Evolutionary conservation across 1,139 yeast genomes (phyloP).

Genomic region (Taphrina deformans): DNA sequence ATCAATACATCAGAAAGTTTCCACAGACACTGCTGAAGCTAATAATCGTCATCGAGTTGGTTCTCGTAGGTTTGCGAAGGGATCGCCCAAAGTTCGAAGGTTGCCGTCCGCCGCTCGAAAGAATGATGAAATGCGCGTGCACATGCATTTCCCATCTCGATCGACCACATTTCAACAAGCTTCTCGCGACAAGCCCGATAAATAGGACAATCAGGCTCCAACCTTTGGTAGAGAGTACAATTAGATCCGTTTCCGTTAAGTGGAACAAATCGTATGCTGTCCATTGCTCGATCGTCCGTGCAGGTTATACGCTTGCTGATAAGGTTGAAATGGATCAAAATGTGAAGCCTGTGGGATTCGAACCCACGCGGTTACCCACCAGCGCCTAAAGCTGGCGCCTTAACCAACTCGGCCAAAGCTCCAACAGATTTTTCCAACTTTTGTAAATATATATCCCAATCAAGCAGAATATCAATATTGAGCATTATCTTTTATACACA

Average conservation of each 20-base stretch:
- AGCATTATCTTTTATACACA: too few species aligned
- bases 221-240: too few species aligned
- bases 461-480: too few species aligned
- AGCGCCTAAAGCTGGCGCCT: constrained; percentile 15
- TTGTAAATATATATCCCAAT: background rate
- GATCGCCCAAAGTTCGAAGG: too few species aligned
- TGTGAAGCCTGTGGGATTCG: constrained; percentile 8
- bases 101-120: background rate
- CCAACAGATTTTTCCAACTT: background rate
- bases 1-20: background rate
- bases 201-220: too few species aligned
- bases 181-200: too few species aligned
- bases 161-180: too few species aligned
- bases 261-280: too few species aligned
- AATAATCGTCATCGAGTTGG: background rate
- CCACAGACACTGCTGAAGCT: background rate
- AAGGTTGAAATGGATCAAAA: too few species aligned
- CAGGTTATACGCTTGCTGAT: too few species aligned
- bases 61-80: background rate
- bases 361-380: constrained; percentile 15
- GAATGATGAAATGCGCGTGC: constrained; percentile 6
- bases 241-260: too few species aligned
- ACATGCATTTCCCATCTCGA: background rate
- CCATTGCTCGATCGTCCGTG: too few species aligned
- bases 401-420: constrained; percentile 14